Percentiles rank a stretch among this genome's conserved stretches.
phyloP scores from a whole-genome alignment of 2,329 filamentous ascomycete genomes.

The Anthostomella pinea region DNA sequence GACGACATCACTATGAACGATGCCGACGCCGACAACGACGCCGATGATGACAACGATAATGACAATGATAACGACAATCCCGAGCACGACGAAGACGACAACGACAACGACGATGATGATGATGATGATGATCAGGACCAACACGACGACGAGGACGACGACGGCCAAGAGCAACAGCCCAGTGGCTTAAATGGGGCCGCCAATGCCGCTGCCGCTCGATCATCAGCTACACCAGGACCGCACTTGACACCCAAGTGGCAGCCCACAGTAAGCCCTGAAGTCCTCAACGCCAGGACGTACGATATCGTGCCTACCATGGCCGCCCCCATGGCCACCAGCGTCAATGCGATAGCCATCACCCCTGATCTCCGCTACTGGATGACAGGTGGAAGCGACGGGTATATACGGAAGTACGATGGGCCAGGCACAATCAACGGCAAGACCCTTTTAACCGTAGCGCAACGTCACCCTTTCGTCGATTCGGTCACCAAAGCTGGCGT shows the following conservation, averaged over 20 bases:
- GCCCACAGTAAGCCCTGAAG: slow-evolving; percentile 70
- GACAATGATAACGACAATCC: slow-evolving; percentile 35
- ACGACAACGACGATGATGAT: slow-evolving; percentile 36
- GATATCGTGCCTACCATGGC: slow-evolving; percentile 97
- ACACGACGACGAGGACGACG: slow-evolving; percentile 36
- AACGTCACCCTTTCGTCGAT: slow-evolving; percentile 94
- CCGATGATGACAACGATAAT: slow-evolving; percentile 37
- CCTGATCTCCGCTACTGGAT: slow-evolving; percentile 95
- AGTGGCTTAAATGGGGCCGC: slow-evolving; percentile 8
- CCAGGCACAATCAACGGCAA: slow-evolving; percentile 94
- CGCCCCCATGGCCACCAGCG: slow-evolving; percentile 90
- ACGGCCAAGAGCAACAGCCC: slow-evolving; percentile 18
- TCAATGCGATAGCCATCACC: slow-evolving; percentile 89
- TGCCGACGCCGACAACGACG: slow-evolving; percentile 29
- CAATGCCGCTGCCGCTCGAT: slow-evolving; percentile 25
- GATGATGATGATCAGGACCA: slow-evolving; percentile 36
- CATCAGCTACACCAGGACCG: slow-evolving; percentile 32
- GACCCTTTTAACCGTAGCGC: slow-evolving; percentile 87
- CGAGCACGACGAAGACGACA: slow-evolving; percentile 37
- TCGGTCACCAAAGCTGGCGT: slow-evolving; percentile 95
- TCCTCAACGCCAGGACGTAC: slow-evolving; percentile 76
- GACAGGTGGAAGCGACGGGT: slow-evolving; percentile 89
- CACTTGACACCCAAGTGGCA: slow-evolving; percentile 41
- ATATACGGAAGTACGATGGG: slow-evolving; percentile 96
- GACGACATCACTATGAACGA: slow-evolving; percentile 32